Conservation (phyloP, 129 eudicot species). For the Tanacetum coccineum region DNA sequence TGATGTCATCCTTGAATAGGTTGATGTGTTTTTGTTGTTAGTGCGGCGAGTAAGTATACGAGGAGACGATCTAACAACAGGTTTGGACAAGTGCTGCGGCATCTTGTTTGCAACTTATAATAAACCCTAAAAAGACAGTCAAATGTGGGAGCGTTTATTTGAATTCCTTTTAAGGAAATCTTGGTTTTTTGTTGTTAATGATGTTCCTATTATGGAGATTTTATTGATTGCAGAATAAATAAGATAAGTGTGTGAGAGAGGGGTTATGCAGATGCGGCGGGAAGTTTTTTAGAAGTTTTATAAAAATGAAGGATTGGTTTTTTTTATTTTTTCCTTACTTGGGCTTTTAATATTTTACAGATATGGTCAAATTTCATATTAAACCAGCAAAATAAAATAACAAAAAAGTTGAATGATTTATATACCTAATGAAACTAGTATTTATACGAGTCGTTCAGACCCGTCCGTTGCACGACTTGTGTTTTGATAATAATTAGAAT, state of each 20-base stretch:
- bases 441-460: no score
- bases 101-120: conserved; percentile 5
- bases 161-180: no score
- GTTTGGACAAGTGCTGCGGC: background rate
- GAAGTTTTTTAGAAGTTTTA: background rate
- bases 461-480: no score
- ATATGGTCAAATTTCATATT: no score
- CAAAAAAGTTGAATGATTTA: no score
- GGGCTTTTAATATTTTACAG: no score
- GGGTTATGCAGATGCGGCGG: background rate
- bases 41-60: background rate
- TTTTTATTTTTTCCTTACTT: no score
- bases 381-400: no score
- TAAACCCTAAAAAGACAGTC: conserved; percentile 4
- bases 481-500: no score
- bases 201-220: conserved; percentile 18
- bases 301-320: no score
- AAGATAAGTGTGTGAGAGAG: background rate
- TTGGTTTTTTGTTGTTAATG: conserved; percentile 1
- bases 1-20: background rate
- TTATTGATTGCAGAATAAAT: conserved; percentile 8
- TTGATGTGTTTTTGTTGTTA: background rate
- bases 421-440: no score
- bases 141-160: background rate
- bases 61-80: background rate